phyloP scores from a whole-genome alignment of 2,329 filamentous ascomycete genomes.

The Fusarium fujikuroi region DNA sequence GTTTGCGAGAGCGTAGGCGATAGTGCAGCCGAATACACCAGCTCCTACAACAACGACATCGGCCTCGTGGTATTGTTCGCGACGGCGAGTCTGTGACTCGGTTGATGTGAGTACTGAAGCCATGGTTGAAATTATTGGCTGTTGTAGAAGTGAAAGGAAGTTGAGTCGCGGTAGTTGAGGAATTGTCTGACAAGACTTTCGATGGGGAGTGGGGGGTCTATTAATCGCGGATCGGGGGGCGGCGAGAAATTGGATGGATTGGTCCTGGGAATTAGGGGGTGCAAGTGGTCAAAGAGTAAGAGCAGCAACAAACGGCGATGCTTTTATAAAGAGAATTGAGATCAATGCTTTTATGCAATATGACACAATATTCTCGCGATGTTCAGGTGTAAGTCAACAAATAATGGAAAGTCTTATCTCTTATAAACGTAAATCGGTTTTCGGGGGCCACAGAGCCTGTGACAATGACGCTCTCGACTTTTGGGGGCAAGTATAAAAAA shows the following conservation, averaged over 20 bases:
- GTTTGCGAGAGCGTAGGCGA: slow-evolving; percentile 84
- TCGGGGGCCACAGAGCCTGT: slow-evolving; percentile 33
- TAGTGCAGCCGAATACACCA: slow-evolving; percentile 87
- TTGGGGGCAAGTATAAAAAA: not conserved
- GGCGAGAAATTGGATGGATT: slow-evolving; percentile 39
- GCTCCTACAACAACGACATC: slow-evolving; percentile 95
- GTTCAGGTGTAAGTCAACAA: not conserved
- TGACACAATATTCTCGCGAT: slow-evolving; percentile 2
- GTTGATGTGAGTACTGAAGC: slow-evolving; percentile 47
- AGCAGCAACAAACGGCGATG: not conserved
- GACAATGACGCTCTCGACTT: slow-evolving; percentile 35
- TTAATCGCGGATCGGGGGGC: slow-evolving; percentile 32
- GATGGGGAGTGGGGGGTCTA: slow-evolving; percentile 35
- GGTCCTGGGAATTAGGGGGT: slow-evolving; percentile 20
- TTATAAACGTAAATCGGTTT: slow-evolving; percentile 6
- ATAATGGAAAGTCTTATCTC: not conserved
- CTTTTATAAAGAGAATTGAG: not conserved
- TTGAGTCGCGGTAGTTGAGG: slow-evolving; percentile 4
- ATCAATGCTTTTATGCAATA: not conserved
- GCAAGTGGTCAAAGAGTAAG: slow-evolving; percentile 2
- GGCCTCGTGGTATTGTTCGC: slow-evolving; percentile 68
- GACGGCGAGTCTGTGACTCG: slow-evolving; percentile 59
- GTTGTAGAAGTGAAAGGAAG: not conserved
- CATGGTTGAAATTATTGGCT: slow-evolving; percentile 44
- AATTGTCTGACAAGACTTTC: slow-evolving; percentile 23